These are phyloP conservation scores for Pseudogymnoascus sp. DNA, from an alignment of 2,329 filamentous ascomycete species.

Conservation along the genomic window DNA sequence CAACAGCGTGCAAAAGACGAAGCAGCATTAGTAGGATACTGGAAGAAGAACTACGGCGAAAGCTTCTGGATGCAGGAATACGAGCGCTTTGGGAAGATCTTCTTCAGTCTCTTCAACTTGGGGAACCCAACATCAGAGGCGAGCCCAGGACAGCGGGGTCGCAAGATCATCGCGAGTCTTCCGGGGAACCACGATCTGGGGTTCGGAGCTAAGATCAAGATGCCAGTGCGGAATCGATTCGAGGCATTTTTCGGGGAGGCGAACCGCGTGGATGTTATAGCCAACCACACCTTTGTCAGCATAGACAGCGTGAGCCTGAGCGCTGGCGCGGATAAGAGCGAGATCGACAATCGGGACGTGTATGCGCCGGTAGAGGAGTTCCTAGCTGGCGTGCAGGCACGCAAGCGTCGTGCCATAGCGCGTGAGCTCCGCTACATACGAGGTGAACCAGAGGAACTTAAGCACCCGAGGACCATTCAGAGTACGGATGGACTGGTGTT, in stretches of 20 bases:
- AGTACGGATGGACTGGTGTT: constrained; percentile 35
- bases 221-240: constrained; percentile 74
- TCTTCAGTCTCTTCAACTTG: constrained; percentile 61
- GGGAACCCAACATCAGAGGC: constrained; percentile 45
- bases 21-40: constrained; percentile 50
- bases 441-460: constrained; percentile 43
- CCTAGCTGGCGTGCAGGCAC: constrained; percentile 54
- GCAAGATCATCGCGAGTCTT: constrained; percentile 74
- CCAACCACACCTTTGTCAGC: constrained; percentile 92
- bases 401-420: constrained; percentile 59
- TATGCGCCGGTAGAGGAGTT: constrained; percentile 73
- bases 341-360: constrained; percentile 48
- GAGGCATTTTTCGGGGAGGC: constrained; percentile 80
- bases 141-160: constrained; percentile 48
- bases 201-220: constrained; percentile 77
- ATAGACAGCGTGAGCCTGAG: constrained; percentile 84
- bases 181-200: constrained; percentile 95
- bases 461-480: constrained; percentile 51
- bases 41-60: constrained; percentile 68
- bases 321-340: constrained; percentile 47
- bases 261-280: constrained; percentile 86
- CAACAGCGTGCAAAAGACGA: constrained; percentile 44
- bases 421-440: constrained; percentile 59
- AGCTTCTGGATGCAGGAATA: constrained; percentile 85
- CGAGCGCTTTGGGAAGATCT: constrained; percentile 75